phyloP scores from a whole-genome alignment of 441 rosid genomes.

The Dalechampia spathulata region DNA sequence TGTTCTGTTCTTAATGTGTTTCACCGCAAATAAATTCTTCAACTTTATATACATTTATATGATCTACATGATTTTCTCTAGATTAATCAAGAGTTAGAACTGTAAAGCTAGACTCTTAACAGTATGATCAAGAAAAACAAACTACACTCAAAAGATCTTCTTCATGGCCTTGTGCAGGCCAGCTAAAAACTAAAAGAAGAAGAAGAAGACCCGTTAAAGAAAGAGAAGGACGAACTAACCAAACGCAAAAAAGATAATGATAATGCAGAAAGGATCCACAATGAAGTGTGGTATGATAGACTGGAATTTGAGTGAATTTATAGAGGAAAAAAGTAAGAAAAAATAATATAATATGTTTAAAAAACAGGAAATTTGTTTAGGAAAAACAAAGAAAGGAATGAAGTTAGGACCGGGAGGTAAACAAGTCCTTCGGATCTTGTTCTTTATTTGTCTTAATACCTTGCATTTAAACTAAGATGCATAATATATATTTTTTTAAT shows the following conservation, averaged over 20 bases:
- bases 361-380: background rate
- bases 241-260: conserved; percentile 22
- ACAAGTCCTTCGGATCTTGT: background rate
- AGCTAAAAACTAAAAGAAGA: background rate
- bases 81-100: background rate
- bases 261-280: conserved; percentile 2
- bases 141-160: background rate
- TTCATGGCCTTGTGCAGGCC: background rate
- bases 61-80: background rate
- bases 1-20: background rate
- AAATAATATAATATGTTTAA: background rate
- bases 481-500: background rate
- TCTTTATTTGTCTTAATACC: background rate
- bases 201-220: background rate
- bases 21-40: background rate
- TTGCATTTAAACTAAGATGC: background rate
- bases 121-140: background rate
- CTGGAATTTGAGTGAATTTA: conserved; percentile 12
- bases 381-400: background rate
- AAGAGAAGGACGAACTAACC: conserved; percentile 6
- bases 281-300: conserved; percentile 9
- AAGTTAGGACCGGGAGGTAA: background rate
- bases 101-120: too few relatives aligned
- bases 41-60: background rate
- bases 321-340: conserved; percentile 9